Conservation (phyloP, 768 basidiomycete genomes). For the Rhizopogon roseolus region DNA sequence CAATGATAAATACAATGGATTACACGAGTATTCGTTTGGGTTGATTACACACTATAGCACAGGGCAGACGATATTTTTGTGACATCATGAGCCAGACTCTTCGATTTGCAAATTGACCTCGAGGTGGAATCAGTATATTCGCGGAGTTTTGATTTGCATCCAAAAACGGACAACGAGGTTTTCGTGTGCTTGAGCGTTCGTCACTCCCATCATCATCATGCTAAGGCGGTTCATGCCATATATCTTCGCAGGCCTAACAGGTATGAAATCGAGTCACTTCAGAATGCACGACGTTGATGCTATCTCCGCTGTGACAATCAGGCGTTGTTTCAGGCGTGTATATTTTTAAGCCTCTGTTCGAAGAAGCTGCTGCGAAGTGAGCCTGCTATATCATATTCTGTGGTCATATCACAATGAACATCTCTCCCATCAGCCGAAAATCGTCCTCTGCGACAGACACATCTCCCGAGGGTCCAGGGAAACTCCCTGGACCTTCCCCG, state of each 20-base stretch:
- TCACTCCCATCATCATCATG: constrained; percentile 17
- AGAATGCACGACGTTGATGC: constrained; percentile 1
- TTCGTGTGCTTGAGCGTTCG: neutral
- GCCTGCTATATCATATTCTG: neutral
- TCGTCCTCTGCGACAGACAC: neutral
- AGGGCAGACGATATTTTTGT: too few relatives aligned
- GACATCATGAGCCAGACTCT: neutral
- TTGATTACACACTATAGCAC: neutral
- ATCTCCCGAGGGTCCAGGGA: neutral
- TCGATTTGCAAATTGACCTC: neutral
- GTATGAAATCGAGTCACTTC: constrained; percentile 26
- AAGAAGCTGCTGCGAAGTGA: constrained; percentile 14
- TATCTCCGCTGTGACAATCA: constrained; percentile 18
- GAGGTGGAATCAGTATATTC: neutral
- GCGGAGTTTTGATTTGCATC: neutral
- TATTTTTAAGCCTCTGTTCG: constrained; percentile 53
- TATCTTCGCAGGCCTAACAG: constrained; percentile 52
- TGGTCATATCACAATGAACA: neutral
- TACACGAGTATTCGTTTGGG: neutral
- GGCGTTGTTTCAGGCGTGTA: constrained; percentile 62
- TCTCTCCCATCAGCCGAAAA: neutral
- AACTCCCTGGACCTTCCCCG: neutral
- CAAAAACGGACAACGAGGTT: neutral
- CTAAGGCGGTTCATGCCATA: constrained; percentile 44
- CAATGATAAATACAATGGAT: constrained; percentile 2